Conservation (phyloP, 208 protist species). For the Leptomonas seymouri region DNA sequence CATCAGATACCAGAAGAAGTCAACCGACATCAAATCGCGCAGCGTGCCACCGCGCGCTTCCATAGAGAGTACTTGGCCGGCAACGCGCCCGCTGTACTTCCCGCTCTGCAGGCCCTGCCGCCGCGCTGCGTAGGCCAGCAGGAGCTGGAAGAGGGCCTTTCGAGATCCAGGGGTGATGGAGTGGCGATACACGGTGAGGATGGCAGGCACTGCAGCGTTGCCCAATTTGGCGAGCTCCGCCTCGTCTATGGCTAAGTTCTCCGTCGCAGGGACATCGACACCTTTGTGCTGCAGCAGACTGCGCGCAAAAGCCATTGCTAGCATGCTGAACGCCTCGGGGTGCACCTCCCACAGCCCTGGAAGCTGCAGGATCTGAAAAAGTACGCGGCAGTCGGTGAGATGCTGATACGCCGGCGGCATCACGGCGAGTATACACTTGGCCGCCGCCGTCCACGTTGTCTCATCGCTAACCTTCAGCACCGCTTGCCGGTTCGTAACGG, state of each 20-base stretch:
- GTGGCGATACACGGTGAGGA: constrained; percentile 66
- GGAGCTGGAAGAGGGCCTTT: constrained; percentile 67
- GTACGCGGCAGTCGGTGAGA: constrained; percentile 60
- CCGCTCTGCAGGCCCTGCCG: constrained; percentile 24
- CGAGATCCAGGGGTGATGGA: constrained; percentile 59
- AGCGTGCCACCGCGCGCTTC: constrained; percentile 32
- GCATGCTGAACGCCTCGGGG: constrained; percentile 50
- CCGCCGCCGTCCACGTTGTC: constrained; percentile 71
- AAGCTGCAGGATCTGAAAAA: constrained; percentile 67
- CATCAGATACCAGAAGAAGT: constrained; percentile 83
- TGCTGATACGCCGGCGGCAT: constrained; percentile 61
- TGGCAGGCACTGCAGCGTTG: constrained; percentile 41
- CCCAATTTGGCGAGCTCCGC: constrained; percentile 55
- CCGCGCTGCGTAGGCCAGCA: constrained; percentile 69
- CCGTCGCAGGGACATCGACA: constrained; percentile 22
- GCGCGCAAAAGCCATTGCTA: constrained; percentile 69
- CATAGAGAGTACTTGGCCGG: constrained; percentile 12
- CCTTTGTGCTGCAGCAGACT: constrained; percentile 54
- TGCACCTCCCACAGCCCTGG: constrained; percentile 59
- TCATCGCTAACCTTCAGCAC: constrained; percentile 60
- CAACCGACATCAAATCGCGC: constrained; percentile 56
- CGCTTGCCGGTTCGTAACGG: constrained; percentile 64
- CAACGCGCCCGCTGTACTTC: constrained; percentile 4
- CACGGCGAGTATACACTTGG: constrained; percentile 75
- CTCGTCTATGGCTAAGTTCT: constrained; percentile 41